phyloP scores from a whole-genome alignment of 1,284 basidiomycete species.

The Ganoderma resinaceum region DNA sequence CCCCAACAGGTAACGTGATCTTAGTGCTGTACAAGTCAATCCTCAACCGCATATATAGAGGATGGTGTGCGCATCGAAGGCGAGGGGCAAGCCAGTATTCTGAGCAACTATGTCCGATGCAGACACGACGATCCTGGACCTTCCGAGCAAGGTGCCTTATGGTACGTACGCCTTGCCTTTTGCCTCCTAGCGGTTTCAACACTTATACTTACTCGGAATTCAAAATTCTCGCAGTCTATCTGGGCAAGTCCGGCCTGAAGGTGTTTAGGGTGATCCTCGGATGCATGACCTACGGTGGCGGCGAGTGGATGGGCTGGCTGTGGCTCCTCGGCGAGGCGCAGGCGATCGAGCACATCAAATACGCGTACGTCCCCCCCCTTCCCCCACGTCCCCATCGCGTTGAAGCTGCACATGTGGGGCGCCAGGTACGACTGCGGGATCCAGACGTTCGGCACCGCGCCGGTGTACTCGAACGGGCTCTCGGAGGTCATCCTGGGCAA shows the following conservation, averaged over 20 bases:
- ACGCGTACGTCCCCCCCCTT: constrained; percentile 36
- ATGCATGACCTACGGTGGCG: constrained; percentile 46
- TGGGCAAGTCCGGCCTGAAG: constrained; percentile 49
- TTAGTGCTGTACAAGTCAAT: neutral
- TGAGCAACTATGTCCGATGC: neutral
- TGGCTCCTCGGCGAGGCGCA: constrained; percentile 44
- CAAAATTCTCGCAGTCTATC: constrained; percentile 38
- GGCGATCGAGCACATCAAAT: constrained; percentile 43
- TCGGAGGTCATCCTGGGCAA: constrained; percentile 81
- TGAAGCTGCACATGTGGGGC: neutral
- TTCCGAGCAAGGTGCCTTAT: neutral
- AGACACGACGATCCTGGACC: neutral
- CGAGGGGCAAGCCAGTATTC: neutral
- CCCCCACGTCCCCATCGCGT: too few species aligned
- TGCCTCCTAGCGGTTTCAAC: neutral
- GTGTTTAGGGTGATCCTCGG: constrained; percentile 50
- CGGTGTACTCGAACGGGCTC: constrained; percentile 53
- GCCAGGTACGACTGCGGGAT: constrained; percentile 35
- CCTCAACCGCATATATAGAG: neutral
- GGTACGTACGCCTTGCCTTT: neutral
- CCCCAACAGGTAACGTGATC: too few species aligned
- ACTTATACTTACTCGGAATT: neutral
- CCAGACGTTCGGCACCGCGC: constrained; percentile 36
- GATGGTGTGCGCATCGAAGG: neutral
- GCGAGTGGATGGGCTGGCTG: constrained; percentile 42